A percentile compares a stretch with the other conserved stretches of the same genome.
Evolutionary conservation across 805 yeast genomes (phyloP).

Genomic region (Sungouiozyma intestinalis): DNA sequence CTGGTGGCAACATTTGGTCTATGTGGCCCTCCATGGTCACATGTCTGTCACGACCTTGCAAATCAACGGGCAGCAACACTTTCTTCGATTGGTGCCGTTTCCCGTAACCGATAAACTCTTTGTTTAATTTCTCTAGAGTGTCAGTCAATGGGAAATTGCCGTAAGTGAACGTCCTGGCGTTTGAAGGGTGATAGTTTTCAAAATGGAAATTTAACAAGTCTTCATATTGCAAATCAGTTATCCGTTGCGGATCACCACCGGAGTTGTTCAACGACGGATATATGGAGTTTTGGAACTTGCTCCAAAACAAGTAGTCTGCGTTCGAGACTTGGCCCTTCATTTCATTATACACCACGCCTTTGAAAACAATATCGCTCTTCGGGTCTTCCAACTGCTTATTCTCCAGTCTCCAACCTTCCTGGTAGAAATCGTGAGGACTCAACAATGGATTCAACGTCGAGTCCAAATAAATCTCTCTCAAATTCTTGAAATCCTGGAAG

Average conservation of each 20-base stretch:
- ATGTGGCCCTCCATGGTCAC: constrained; percentile 58
- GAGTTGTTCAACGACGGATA: constrained; percentile 82
- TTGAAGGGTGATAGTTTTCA: constrained; percentile 78
- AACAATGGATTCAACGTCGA: constrained; percentile 77
- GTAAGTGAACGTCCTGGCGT: constrained; percentile 77
- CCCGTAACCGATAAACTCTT: constrained; percentile 44
- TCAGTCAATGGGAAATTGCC: constrained; percentile 61
- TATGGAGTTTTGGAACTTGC: constrained; percentile 68
- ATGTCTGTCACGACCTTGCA: constrained; percentile 24
- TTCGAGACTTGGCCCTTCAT: constrained; percentile 97
- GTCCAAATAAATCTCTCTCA: constrained; percentile 81
- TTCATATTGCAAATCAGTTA: constrained; percentile 63
- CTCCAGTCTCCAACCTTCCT: constrained; percentile 97
- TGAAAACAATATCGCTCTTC: constrained; percentile 54
- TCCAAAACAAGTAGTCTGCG: constrained; percentile 76
- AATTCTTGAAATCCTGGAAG: constrained; percentile 63
- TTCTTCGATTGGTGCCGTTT: constrained; percentile 28
- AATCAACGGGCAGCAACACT: constrained; percentile 34
- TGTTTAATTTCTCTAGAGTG: constrained; percentile 48
- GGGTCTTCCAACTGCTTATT: constrained; percentile 49
- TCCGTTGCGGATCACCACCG: constrained; percentile 85
- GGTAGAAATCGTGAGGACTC: constrained; percentile 70
- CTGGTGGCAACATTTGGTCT: constrained; percentile 62
- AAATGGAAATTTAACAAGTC: constrained; percentile 72
- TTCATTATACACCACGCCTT: constrained; percentile 96